Evolutionary conservation across 2,329 filamentous ascomycete species (phyloP).

Genomic region (Colletotrichum incanum): DNA sequence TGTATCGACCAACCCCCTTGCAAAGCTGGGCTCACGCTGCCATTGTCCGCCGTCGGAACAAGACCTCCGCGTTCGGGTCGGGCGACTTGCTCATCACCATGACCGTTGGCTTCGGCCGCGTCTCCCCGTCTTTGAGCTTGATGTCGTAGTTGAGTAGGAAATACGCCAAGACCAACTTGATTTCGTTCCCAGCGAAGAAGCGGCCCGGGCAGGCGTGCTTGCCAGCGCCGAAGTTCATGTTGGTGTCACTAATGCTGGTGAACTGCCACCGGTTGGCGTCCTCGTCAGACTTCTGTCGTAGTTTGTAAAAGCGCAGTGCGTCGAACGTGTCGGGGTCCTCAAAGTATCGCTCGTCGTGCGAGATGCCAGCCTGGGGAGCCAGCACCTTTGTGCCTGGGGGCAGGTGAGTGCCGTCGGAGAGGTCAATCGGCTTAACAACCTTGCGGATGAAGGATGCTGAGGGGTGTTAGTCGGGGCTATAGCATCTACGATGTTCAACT

Average conservation of each 20-base stretch:
- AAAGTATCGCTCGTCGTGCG: slow-evolving; percentile 59
- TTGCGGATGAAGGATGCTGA: slow-evolving; percentile 63
- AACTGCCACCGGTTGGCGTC: slow-evolving; percentile 61
- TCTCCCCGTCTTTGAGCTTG: slow-evolving; percentile 55
- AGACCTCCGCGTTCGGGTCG: slow-evolving; percentile 57
- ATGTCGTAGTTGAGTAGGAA: slow-evolving; percentile 62
- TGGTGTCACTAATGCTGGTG: slow-evolving; percentile 58
- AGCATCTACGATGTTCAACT: slow-evolving; percentile 38
- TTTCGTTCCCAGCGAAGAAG: slow-evolving; percentile 63
- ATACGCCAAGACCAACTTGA: slow-evolving; percentile 61
- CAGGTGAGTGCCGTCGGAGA: slow-evolving; percentile 62
- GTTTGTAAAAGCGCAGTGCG: slow-evolving; percentile 64
- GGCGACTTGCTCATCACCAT: slow-evolving; percentile 59
- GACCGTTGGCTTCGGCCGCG: slow-evolving; percentile 57
- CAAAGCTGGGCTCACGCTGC: not conserved
- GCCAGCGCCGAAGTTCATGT: slow-evolving; percentile 64
- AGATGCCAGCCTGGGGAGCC: slow-evolving; percentile 59
- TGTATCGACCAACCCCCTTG: not conserved
- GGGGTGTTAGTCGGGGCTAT: slow-evolving; percentile 42
- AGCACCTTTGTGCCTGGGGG: slow-evolving; percentile 61
- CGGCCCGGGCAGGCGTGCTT: slow-evolving; percentile 65
- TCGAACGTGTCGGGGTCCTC: slow-evolving; percentile 62
- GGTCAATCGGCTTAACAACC: slow-evolving; percentile 61
- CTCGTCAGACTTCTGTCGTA: slow-evolving; percentile 57
- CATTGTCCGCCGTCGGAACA: slow-evolving; percentile 56